Base-by-base conservation (phyloP, 225 moss, liverwort and hornwort species). In the Lunularia cruciata region DNA sequence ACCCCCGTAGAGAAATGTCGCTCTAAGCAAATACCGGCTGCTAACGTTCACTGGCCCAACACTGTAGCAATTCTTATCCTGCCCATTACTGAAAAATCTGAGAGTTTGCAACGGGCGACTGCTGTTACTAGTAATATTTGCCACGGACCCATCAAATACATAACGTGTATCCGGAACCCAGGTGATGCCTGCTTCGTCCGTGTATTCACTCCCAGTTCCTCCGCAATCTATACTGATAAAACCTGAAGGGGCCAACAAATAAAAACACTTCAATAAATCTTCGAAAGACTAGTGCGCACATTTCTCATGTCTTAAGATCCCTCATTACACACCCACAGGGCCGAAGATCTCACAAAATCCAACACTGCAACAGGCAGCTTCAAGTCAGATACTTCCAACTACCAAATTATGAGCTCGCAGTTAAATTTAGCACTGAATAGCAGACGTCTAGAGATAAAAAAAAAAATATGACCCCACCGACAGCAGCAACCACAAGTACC, bases 151-250 rank as follows among this genome's bases (percentile, higher is more conserved):
- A 35, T 68, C 71, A 19, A 5, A 55, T 39, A 65, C 63, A 22
- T 75, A 86, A 22, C 13, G 42, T 26, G 37, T 1, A 54, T 86
- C 86, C 23, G 83, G 72, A 53, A 83, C 48, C 86, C 86, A 86
- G 3, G 65, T 65, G 23, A 86, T 83, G 34, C 68, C 69, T n/a
- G 76, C 38, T 22, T 62, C 43, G 48, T 86, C 86, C 14, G 75
- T 77, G 43, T 83, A 83, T 3, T 37, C 6, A n/a, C 49, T 28
- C 3, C 10, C 39, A 34, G 63, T 53, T 30, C 68, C 73, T 63
- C 86, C 86, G 32, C 86, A 86, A 57, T 83, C 83, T 47, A 86
- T 74, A 57, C 86, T 86, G 11, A 83, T 26, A 47, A 86, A 86
- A 2, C 82, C 85, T 85, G 73, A 47, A 71, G 3, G 30, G 37